Base-by-base conservation (phyloP, 2,329 filamentous ascomycete genomes). In the Fusarium sterilihyphosum region DNA sequence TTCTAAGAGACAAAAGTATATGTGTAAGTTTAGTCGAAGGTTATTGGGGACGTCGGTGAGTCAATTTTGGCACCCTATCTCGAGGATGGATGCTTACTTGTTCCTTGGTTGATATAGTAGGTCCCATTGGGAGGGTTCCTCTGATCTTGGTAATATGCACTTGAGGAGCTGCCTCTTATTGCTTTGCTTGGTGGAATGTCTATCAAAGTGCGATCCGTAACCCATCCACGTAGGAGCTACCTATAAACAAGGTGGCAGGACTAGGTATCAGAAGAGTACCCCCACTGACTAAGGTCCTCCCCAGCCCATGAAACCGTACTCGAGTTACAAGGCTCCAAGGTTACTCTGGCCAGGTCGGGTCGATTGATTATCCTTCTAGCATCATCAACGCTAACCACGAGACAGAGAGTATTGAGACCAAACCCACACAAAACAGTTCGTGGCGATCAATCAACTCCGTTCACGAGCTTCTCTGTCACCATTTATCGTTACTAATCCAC, bases 311-410 rank as follows among this genome's bases (percentile, higher is more conserved):
- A 69, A 69, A 57, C 66, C 29, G 38, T 46, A 56, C 65, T 59
- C 47, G 61, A 68, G 47, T 50, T 73, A 65, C 70, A 71, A 67
- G 43, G 41, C 58, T 54, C 67, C 67, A 72, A 68, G 52, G 65
- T 44, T 70, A 56, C 46, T 64, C 54, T 56, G 65, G 66, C 63
- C 60, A 73, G 31, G 49, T 70, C 67, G 67, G 67, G 66, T 47
- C 47, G 67, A 65, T 65, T 70, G 66, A 70, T 70, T 70, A 59
- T 65, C 56, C 59, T 74, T 54, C 56, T 61, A 73, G 64, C 66
- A 74, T 56, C 69, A 74, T 73, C 67, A 74, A 62, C 63, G 58
- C 63, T 65, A 73, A 70, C 52, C 61, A 73, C 59, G 44, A 56
- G 41, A 29, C 59, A 43, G 52, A 61, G 50, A 59, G 41, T 46